phyloP scores from a whole-genome alignment of 257 asterid genomes.

The Solanum etuberosum region DNA sequence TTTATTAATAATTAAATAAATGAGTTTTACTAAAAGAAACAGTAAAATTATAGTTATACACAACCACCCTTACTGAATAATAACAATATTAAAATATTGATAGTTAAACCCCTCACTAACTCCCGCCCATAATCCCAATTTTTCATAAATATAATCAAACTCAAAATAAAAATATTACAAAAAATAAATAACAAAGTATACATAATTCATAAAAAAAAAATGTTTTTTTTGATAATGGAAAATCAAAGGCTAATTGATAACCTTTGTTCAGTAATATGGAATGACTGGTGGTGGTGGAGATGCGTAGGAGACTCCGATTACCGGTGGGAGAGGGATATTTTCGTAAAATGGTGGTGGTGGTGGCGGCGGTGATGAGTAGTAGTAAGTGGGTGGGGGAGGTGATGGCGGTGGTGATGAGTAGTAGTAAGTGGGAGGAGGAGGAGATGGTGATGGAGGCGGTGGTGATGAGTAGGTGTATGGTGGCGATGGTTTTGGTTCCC shows the following conservation, averaged over 20 bases:
- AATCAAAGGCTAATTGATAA: not conserved
- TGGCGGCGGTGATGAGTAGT: constrained; percentile 1
- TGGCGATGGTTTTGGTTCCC: constrained; percentile 12
- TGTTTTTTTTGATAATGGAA: not conserved
- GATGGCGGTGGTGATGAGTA: constrained; percentile 23
- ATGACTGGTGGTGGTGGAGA: constrained; percentile 40
- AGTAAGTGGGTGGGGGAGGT: constrained; percentile 13
- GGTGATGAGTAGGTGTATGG: constrained; percentile 8
- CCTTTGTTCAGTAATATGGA: constrained; percentile 18
- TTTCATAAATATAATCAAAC: not conserved
- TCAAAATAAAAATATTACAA: not conserved
- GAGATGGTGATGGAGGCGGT: constrained; percentile 17
- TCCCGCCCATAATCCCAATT: not conserved
- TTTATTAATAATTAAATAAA: not conserved
- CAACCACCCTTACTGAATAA: not conserved
- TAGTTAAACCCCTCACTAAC: not conserved
- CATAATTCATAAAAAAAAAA: not conserved
- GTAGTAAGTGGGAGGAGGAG: constrained; percentile 13
- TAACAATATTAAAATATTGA: not conserved
- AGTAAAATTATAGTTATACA: not conserved
- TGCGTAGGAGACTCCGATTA: constrained; percentile 16
- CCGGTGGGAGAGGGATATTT: constrained; percentile 26
- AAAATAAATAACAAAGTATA: not conserved
- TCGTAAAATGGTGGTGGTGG: constrained; percentile 21
- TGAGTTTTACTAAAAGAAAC: not conserved